These are phyloP conservation scores for Angomonas ambiguus DNA, from an alignment of 208 protist species.

Conservation along the genomic window DNA sequence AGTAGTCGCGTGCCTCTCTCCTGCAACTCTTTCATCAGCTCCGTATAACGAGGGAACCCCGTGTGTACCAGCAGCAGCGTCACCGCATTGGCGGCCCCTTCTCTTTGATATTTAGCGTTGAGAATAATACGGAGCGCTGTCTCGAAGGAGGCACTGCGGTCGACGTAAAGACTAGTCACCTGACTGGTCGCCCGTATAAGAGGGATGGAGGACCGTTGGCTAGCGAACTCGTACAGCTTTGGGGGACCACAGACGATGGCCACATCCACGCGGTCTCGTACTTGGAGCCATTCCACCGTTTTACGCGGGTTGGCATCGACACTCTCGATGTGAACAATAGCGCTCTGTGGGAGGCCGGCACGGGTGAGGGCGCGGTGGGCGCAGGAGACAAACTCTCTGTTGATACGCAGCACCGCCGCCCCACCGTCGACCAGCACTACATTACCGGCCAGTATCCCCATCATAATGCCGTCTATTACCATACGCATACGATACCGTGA, in stretches of 20 bases:
- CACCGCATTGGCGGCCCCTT: slow-evolving; percentile 39
- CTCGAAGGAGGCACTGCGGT: slow-evolving; percentile 48
- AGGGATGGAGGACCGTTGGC: slow-evolving; percentile 32
- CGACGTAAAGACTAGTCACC: slow-evolving; percentile 48
- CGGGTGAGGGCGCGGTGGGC: slow-evolving; percentile 26
- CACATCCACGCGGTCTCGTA: slow-evolving; percentile 38
- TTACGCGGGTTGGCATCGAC: slow-evolving; percentile 25
- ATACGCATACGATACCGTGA: slow-evolving; percentile 52
- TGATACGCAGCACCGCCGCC: slow-evolving; percentile 34
- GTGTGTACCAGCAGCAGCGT: slow-evolving; percentile 45
- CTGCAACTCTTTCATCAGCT: slow-evolving; percentile 40
- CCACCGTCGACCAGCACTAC: slow-evolving; percentile 49
- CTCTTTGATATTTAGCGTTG: slow-evolving; percentile 47
- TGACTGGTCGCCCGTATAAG: slow-evolving; percentile 43
- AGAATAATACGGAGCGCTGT: slow-evolving; percentile 39
- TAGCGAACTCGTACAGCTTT: slow-evolving; percentile 45
- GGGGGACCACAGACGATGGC: slow-evolving; percentile 47
- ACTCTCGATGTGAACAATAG: slow-evolving; percentile 43
- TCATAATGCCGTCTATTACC: slow-evolving; percentile 38
- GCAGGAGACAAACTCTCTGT: slow-evolving; percentile 26
- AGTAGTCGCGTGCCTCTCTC: slow-evolving; percentile 29
- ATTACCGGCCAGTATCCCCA: slow-evolving; percentile 51
- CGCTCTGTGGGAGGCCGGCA: slow-evolving; percentile 26
- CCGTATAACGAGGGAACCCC: slow-evolving; percentile 40
- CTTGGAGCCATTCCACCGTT: slow-evolving; percentile 37